These are phyloP conservation scores for Aspergillus felis DNA, from an alignment of 2,329 filamentous ascomycete genomes.

Conservation along the genomic window DNA sequence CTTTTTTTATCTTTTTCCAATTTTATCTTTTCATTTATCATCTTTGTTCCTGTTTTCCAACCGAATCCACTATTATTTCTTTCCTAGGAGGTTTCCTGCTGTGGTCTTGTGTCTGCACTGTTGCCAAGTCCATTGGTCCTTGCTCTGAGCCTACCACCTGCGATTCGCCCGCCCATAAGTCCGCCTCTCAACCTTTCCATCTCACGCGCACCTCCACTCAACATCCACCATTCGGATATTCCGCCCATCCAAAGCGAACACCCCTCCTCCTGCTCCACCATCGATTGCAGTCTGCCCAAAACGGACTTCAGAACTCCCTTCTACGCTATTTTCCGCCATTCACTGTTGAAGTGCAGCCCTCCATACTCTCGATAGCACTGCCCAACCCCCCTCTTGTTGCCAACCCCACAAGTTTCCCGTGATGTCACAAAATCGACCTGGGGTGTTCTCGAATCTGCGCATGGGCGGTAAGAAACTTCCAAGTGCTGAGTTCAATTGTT, in stretches of 20 bases:
- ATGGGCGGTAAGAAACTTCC: constrained; percentile 82
- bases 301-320: constrained; percentile 49
- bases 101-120: constrained; percentile 23
- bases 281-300: constrained; percentile 45
- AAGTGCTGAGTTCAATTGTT: constrained; percentile 6
- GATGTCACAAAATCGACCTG: constrained; percentile 90
- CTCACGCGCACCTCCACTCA: constrained; percentile 29
- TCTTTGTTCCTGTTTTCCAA: constrained; percentile 2
- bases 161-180: constrained; percentile 22
- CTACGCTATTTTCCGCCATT: constrained; percentile 38
- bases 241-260: constrained; percentile 31
- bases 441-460: constrained; percentile 81
- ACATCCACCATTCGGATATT: constrained; percentile 31
- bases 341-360: constrained; percentile 44
- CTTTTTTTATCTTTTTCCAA: constrained; percentile 2
- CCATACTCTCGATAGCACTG: constrained; percentile 39
- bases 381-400: constrained; percentile 14
- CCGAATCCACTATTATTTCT: not conserved
- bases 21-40: constrained; percentile 6
- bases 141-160: constrained; percentile 20
- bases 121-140: constrained; percentile 26
- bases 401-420: constrained; percentile 29
- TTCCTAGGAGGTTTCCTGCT: constrained; percentile 9
- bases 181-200: constrained; percentile 29
- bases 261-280: constrained; percentile 30